Base-by-base conservation (phyloP, 768 basidiomycete genomes). In the Lactarius pseudohatsudake region DNA sequence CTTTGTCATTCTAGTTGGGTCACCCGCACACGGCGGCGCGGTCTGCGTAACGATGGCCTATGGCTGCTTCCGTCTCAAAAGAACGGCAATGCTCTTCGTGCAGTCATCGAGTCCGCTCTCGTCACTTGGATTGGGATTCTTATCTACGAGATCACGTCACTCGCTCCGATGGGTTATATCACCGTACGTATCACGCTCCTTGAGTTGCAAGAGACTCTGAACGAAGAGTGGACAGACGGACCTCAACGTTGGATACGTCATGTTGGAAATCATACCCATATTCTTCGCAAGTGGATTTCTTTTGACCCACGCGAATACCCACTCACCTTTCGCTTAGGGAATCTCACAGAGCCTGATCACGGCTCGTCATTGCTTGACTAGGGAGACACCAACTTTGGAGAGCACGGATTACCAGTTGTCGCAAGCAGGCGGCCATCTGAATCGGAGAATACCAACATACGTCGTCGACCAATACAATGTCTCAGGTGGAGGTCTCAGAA, bases 71-170 rank as follows among this genome's bases (percentile, higher is more conserved):
- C 4, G 6, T 15, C 22, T 11, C 26, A 9, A 9, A 59, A 11
- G 38, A 67, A 71, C 36, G 30, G 22, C 16, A 57, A 45, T 0
- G 57, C 66, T 22, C 30, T 72, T 38, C 64, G 66, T 16, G 73
- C 72, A 5, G 59, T 70, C 53, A 68, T 72, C 62, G 73, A 72
- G 62, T 71, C 73, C 16, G 73, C 73, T 18, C 36, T 69, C 5
- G 69, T 72, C 7, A 74, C 73, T 26, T 74, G 73, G 73, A 43
- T 74, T n/a, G 73, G 73, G 8, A 66, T 74, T n/a, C 61, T 74
- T 7, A 47, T 74, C 22, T 66, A 63, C 54, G 72, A 74, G 64
- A 68, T 72, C 38, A 59, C 66, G 40, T 61, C 69, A 6, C 62
- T 72, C 16, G 73, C 66, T 15, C 73, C 73, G 11, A 61, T 66